These are phyloP conservation scores for Rhizoclosmatium sp. DNA, from an alignment of 192 early-diverging fungal genomes.

Conservation along the genomic window DNA sequence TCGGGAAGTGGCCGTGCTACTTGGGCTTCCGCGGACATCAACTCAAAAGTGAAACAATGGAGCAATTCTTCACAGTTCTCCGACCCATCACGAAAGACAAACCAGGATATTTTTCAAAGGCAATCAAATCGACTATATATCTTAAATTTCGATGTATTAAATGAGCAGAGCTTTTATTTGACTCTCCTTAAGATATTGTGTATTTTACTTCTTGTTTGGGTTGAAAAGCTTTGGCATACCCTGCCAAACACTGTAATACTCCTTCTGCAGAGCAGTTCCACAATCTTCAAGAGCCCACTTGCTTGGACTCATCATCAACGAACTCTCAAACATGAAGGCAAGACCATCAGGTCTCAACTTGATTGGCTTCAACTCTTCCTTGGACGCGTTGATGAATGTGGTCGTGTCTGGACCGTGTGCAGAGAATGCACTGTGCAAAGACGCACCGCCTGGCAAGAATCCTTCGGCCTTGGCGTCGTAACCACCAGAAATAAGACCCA, in stretches of 20 bases:
- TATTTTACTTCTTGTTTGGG: slow-evolving; percentile 38
- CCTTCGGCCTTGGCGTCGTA: slow-evolving; percentile 95
- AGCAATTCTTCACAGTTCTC: too few relatives aligned
- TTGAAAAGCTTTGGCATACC: slow-evolving; percentile 62
- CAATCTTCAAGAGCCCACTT: slow-evolving; percentile 77
- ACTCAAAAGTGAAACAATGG: too few relatives aligned
- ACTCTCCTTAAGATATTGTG: not conserved
- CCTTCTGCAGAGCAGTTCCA: slow-evolving; percentile 75
- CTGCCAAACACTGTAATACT: slow-evolving; percentile 93
- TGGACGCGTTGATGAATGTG: slow-evolving; percentile 77
- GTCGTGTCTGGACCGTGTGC: slow-evolving; percentile 91
- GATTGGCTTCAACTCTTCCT: slow-evolving; percentile 75
- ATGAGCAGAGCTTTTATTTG: too few relatives aligned
- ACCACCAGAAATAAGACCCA: slow-evolving; percentile 91
- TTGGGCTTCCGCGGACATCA: too few relatives aligned
- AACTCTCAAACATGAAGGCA: slow-evolving; percentile 97
- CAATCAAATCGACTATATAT: too few relatives aligned
- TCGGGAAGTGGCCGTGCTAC: too few relatives aligned
- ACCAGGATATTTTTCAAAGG: too few relatives aligned
- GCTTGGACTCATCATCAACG: slow-evolving; percentile 79
- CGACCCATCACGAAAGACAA: too few relatives aligned
- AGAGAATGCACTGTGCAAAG: slow-evolving; percentile 75
- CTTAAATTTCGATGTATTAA: too few relatives aligned
- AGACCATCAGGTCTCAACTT: slow-evolving; percentile 83
- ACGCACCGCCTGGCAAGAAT: slow-evolving; percentile 92